Evolutionary conservation across 116 monocot genomes (phyloP).

Genomic region (Dioscorea cayenensis): DNA sequence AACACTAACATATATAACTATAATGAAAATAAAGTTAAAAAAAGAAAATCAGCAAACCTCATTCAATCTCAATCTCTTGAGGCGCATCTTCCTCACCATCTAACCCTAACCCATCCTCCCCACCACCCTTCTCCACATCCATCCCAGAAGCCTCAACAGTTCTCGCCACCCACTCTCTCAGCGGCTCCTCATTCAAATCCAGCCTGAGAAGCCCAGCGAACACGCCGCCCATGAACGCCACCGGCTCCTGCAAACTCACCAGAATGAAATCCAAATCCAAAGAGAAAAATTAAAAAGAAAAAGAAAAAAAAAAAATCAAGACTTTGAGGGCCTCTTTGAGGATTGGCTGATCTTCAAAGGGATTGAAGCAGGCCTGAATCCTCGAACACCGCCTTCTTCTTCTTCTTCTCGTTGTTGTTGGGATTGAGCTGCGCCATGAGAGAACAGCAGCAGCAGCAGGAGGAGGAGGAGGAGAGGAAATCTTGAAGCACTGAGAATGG

Average conservation of each 20-base stretch:
- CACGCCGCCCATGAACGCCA: slow-evolving; percentile 88
- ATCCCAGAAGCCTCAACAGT: slow-evolving; percentile 80
- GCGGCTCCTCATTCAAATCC: slow-evolving; percentile 90
- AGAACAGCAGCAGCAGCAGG: no score
- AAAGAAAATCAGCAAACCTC: slow-evolving; percentile 7
- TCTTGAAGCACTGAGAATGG: not conserved
- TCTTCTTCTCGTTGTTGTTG: slow-evolving; percentile 1
- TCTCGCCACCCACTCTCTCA: slow-evolving; percentile 74
- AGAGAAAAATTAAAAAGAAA: not conserved
- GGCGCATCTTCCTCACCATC: slow-evolving; percentile 39
- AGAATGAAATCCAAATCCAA: not conserved
- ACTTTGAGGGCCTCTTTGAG: slow-evolving; percentile 81
- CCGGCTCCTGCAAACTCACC: slow-evolving; percentile 54
- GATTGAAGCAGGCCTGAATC: slow-evolving; percentile 50
- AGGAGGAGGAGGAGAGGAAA: no score
- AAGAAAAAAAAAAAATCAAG: not conserved
- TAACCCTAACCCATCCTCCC: slow-evolving; percentile 11
- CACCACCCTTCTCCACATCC: slow-evolving; percentile 24
- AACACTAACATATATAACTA: no score
- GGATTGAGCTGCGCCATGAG: not conserved
- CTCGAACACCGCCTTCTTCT: not conserved
- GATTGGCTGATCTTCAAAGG: slow-evolving; percentile 67
- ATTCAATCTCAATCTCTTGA: slow-evolving; percentile 87
- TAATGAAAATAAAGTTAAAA: no score
- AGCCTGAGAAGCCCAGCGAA: slow-evolving; percentile 93